Conservation (phyloP, 345 rosid species). For the Eucalyptus regnans region DNA sequence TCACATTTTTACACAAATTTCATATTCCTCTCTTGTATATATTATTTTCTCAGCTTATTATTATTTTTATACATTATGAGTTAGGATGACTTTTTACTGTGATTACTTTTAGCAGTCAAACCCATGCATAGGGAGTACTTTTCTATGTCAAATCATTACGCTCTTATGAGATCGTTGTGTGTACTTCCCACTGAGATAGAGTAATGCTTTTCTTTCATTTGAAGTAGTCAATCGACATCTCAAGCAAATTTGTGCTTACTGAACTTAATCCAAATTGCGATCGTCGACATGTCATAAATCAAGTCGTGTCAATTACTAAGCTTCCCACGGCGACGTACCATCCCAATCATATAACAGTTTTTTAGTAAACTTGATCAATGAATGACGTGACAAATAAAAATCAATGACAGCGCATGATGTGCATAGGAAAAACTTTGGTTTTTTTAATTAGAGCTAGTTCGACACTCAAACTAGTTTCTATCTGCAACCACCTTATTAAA, state of each 20-base stretch:
- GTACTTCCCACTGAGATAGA: not conserved
- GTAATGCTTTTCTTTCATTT: not conserved
- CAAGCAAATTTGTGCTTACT: not conserved
- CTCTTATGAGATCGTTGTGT: not conserved
- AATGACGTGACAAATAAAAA: not conserved
- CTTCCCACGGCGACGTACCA: not conserved
- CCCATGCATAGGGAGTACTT: not conserved
- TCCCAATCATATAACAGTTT: not conserved
- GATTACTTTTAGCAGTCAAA: not conserved
- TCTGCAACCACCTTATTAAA: not conserved
- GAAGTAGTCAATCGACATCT: not conserved
- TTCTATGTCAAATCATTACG: not conserved
- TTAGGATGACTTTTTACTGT: not conserved
- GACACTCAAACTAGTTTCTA: not conserved
- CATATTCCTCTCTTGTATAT: not conserved
- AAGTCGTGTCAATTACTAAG: not conserved
- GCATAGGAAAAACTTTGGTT: not conserved
- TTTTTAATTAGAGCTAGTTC: not conserved
- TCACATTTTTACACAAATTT: not conserved
- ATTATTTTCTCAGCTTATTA: not conserved
- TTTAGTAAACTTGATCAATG: not conserved
- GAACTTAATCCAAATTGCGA: not conserved
- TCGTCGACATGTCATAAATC: not conserved
- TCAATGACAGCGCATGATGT: not conserved
- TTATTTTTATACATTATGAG: too few relatives aligned